Percentiles rank a stretch among this genome's conserved stretches.
These are phyloP conservation scores for Aspergillus funiculosus DNA, from an alignment of 495 filamentous ascomycete species.

Conservation along the genomic window DNA sequence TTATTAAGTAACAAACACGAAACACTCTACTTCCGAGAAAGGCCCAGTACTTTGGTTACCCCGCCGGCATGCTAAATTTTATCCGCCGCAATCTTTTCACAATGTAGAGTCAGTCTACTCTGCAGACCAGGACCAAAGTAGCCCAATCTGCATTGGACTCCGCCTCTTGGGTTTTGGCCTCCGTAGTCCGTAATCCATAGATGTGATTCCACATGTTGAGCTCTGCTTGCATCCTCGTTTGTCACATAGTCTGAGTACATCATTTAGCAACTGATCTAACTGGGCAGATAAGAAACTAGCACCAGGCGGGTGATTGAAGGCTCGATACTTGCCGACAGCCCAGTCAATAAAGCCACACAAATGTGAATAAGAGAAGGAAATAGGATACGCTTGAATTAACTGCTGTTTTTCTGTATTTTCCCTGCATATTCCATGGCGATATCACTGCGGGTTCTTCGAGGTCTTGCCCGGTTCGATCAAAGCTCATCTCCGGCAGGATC, in stretches of 20 bases:
- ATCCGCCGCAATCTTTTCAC: too few relatives aligned
- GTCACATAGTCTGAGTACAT: constrained; percentile 28
- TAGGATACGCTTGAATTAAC: too few relatives aligned
- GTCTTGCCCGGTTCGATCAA: constrained; percentile 34
- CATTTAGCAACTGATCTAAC: constrained; percentile 35
- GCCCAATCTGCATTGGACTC: neutral
- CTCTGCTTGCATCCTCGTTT: constrained; percentile 32
- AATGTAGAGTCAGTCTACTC: too few relatives aligned
- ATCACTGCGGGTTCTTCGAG: constrained; percentile 27
- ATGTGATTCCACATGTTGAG: constrained; percentile 31
- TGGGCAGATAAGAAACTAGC: constrained; percentile 29
- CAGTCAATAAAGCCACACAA: neutral
- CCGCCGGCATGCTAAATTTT: too few relatives aligned
- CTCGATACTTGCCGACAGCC: constrained; percentile 26
- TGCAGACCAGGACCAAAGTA: neutral
- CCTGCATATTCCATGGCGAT: constrained; percentile 33
- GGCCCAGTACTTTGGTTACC: too few relatives aligned
- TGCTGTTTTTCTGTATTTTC: constrained; percentile 26
- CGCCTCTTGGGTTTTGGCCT: constrained; percentile 14
- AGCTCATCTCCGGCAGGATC: constrained; percentile 36
- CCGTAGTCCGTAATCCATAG: constrained; percentile 29
- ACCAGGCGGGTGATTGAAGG: constrained; percentile 32
- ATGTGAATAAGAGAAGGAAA: too few relatives aligned
- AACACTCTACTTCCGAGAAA: too few relatives aligned
- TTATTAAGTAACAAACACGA: too few relatives aligned